Conservation (phyloP, 441 rosid species). For the Codiaeum variegatum region DNA sequence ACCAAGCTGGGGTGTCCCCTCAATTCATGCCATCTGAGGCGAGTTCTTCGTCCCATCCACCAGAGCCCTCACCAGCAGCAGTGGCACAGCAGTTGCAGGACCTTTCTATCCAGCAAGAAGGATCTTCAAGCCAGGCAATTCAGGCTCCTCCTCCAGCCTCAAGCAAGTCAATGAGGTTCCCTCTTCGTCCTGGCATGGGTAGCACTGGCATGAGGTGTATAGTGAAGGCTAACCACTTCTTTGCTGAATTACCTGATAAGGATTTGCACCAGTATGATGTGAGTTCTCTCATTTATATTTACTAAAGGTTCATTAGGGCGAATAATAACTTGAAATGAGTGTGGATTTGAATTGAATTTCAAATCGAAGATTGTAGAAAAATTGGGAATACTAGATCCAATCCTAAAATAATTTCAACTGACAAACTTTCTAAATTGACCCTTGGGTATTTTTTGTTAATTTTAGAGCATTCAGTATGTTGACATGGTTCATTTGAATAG, state of each 20-base stretch:
- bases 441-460: background rate
- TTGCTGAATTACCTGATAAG: slow-evolving; percentile 85
- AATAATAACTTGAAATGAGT: too few relatives aligned
- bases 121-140: slow-evolving; percentile 42
- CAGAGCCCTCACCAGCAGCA: slow-evolving; percentile 31
- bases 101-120: slow-evolving; percentile 51
- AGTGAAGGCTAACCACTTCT: slow-evolving; percentile 93
- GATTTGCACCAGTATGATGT: slow-evolving; percentile 97
- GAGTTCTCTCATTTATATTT: slow-evolving; percentile 29
- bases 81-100: slow-evolving; percentile 47
- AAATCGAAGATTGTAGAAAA: too few relatives aligned
- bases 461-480: background rate
- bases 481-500: slow-evolving; percentile 30
- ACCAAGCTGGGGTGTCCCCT: slow-evolving; percentile 51
- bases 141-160: slow-evolving; percentile 59
- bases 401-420: too few relatives aligned
- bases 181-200: slow-evolving; percentile 85
- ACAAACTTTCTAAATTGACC: too few relatives aligned
- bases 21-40: slow-evolving; percentile 52
- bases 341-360: too few relatives aligned
- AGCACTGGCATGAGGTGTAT: slow-evolving; percentile 54
- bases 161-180: slow-evolving; percentile 76
- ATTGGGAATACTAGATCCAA: too few relatives aligned
- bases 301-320: too few relatives aligned
- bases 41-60: slow-evolving; percentile 45